Base-by-base conservation (phyloP, 768 basidiomycete genomes). In the Gloeopeniophorella convolvens region DNA sequence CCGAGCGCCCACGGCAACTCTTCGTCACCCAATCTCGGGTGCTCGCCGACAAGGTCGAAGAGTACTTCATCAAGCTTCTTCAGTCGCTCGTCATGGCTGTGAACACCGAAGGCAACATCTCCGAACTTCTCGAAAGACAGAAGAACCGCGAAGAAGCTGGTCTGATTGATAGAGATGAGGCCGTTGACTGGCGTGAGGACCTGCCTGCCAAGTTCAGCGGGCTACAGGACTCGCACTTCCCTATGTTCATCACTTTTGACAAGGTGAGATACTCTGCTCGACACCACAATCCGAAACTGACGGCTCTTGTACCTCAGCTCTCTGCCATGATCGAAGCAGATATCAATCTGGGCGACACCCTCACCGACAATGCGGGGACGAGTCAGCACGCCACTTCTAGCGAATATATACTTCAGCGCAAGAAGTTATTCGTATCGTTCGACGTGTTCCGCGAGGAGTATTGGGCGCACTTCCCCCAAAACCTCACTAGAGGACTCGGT, bases 11-110 rank as follows among this genome's bases (percentile, higher is more conserved):
- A 16, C 74, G 82, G 15, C 85, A 88, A 57, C 64, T 88, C n/a
- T 88, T 88, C 51, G 80, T 88, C 2, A 88, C 85, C 0, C 79
- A 85, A 56, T 87, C 85, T 2, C 72, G 72, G 21, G 69, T 80
- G 15, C 72, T 88, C 5, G 83, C 82, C 0, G 68, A 66, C n/a
- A 84, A 82, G 56, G 85, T 88, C 18, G 72, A 82, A 54, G 80
- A 82, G 42, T 80, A 83, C 59, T 89, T 82, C 58, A 50, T 56
- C 6, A 77, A 78, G 58, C 65, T 85, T 11, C 57, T 75, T 10
- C 66, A 72, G 11, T 76, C 80, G 0, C 62, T 79, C 30, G 55
- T 62, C 4, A 61, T 70, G 5, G 68, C 69, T 12, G 63, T 66
- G 2, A 62, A 67, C 39, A 62, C 73, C 4, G 60, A 65, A 0